Evolutionary conservation across 768 basidiomycete species (phyloP).

Genomic region (Psilocybe subaeruginosa): DNA sequence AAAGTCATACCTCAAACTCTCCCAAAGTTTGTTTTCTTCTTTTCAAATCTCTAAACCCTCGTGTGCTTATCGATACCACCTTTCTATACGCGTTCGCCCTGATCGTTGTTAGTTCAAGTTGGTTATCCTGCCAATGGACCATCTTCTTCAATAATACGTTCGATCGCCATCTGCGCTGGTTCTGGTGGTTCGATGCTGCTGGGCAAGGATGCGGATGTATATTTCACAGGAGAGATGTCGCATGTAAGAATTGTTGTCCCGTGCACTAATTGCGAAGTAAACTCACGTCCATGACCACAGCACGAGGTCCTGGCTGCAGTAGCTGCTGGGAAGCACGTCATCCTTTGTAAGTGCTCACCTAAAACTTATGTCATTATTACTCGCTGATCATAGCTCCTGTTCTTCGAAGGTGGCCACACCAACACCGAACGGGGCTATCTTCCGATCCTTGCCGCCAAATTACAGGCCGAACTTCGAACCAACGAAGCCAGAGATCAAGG

Average conservation of each 20-base stretch:
- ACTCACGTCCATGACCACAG: constrained; percentile 40
- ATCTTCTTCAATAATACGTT: constrained; percentile 43
- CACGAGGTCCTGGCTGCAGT: constrained; percentile 87
- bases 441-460: constrained; percentile 66
- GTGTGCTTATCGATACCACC: constrained; percentile 19
- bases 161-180: constrained; percentile 91
- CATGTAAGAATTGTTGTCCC: constrained; percentile 58
- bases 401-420: constrained; percentile 76
- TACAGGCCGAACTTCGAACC: constrained; percentile 53
- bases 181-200: constrained; percentile 80
- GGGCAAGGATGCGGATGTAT: constrained; percentile 79
- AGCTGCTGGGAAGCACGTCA: constrained; percentile 75
- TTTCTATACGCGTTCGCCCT: constrained; percentile 7
- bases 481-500: constrained; percentile 32
- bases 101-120: constrained; percentile 59
- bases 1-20: constrained; percentile 62
- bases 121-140: constrained; percentile 45
- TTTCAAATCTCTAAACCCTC: constrained; percentile 17
- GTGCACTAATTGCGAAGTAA: constrained; percentile 18
- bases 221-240: constrained; percentile 91
- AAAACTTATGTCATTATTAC: constrained; percentile 31
- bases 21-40: constrained; percentile 31
- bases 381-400: constrained; percentile 17
- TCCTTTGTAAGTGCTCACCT: constrained; percentile 68
- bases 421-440: constrained; percentile 97